Base-by-base conservation (phyloP, 2,329 filamentous ascomycete genomes). In the Aureobasidium subglaciale region DNA sequence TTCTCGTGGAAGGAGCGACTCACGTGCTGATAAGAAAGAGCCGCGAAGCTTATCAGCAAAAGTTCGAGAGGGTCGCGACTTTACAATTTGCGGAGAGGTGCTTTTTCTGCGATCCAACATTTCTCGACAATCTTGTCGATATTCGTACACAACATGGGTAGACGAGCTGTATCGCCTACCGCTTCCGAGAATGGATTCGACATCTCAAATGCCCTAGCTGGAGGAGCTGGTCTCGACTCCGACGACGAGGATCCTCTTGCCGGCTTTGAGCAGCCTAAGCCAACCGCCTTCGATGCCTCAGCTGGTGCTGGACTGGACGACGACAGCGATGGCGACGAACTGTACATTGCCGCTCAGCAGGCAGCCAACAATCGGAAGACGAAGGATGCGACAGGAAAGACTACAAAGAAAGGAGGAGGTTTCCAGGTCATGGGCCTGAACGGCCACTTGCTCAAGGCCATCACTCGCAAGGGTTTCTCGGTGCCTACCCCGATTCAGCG, bases 401-500 rank as follows among this genome's bases (percentile, higher is more conserved):
- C 85, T 2, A 88, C 89, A 29, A 96, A 96, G 76, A 99, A 97
- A 72, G 88, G 91, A 34, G 93, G 93, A 65, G 93, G 92, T 52
- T 99, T 99, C 68, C 93, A 99, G 70, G 86, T 88, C 43, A 96
- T 99, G 91, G 84, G 88, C 57, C 75, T 97, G 56, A 95, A 88
- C 72, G 78, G 84, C 10, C 85, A 87, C 62, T 78, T 99, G 4
- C 78, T 99, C 22, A 93, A 95, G 67, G 90, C 93, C 2, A 97
- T 99, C 61, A 82, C 88, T 11, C 82, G 88, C 64, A 99, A 97
- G 73, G 95, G 93, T 15, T 99, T 96, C 72, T 90, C 87, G 0
- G 89, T 97, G 2, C 95, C 95, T 4, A 99, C 93, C 0, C 93
- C 93, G 0, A 99, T 99, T 71, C 93, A 99, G 75, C 84, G 93